Conservation (phyloP, 2,329 filamentous ascomycete genomes). For the Fusarium clavum region DNA sequence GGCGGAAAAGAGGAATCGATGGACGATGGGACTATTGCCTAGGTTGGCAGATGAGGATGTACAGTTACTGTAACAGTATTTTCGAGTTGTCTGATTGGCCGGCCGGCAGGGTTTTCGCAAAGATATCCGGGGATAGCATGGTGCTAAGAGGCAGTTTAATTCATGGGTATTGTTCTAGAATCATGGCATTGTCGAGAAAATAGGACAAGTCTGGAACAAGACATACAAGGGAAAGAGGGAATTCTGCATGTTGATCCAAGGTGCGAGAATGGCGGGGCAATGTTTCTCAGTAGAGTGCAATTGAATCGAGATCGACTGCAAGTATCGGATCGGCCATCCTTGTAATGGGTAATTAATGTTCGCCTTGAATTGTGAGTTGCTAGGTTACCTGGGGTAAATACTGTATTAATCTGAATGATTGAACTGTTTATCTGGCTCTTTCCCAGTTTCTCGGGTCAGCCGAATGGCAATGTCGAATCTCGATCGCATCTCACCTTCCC, state of each 20-base stretch:
- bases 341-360: background rate
- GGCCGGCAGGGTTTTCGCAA: background rate
- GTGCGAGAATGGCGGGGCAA: conserved; percentile 6
- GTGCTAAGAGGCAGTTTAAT: background rate
- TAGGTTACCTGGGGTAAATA: background rate
- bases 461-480: conserved; percentile 21
- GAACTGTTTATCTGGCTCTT: background rate
- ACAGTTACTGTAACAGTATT: background rate
- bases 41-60: background rate
- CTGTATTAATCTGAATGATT: background rate
- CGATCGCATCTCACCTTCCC: conserved; percentile 26
- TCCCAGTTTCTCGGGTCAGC: conserved; percentile 15
- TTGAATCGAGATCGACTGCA: conserved; percentile 6
- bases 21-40: background rate
- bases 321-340: background rate
- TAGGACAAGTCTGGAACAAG: background rate
- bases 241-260: conserved; percentile 18
- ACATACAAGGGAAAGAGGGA: conserved; percentile 1
- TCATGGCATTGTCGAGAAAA: conserved; percentile 18
- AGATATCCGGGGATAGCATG: background rate
- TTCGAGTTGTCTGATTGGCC: conserved; percentile 6
- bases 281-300: background rate
- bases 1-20: conserved; percentile 15
- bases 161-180: conserved; percentile 14
- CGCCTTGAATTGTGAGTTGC: background rate